Evolutionary conservation across 768 basidiomycete genomes (phyloP), one percentile per base, ranked within the genome.

Genomic region (Rhodosporidiobolus odoratus): DNA sequence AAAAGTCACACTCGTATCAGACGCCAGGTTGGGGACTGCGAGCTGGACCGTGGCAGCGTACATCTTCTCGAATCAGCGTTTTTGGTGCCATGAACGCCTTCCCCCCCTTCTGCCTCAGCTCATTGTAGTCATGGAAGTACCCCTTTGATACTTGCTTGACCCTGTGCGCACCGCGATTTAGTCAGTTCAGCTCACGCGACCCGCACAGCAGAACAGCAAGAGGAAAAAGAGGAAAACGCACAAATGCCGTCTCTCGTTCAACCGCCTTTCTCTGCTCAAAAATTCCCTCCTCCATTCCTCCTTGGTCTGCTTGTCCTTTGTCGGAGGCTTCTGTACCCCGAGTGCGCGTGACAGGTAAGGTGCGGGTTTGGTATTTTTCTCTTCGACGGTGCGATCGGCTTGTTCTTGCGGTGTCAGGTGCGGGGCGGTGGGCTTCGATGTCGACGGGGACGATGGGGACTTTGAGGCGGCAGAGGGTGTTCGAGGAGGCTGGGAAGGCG

Each of bases 1-100:
- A 10, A 5, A 32, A 16, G 62, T 17, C 21, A 50, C 9, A 50
- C 21, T 23, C 21, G 48, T 10, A 23, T 30, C 5, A 32, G 62
- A 10, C 27, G 17, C 43, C 23, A 9, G 38, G 56, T 40, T 13
- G 25, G 68, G 48, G 64, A 37, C n/a, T 19, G 12, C 1, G 27
- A 35, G 16, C 45, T 27, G 58, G 53, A 19, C 43, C 27, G 53
- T 9, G n/a, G 17, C 35, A 34, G 53, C 90, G 75, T 77, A 94
- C 94, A 74, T 95, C 91, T 81, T 92, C 90, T 37, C 87, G 86
- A 72, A 98, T 92, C 75, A 97, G 83, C 30, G 90, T 89, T 30
- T 84, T 86, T 2, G 93, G 94, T 17, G 92, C 93, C 61, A 92
- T 85, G 92, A 92, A 98, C 15, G 89, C 89, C 81, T 98, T 98